Base-by-base conservation (phyloP, 768 basidiomycete genomes). In the Tylopilus felleus region DNA sequence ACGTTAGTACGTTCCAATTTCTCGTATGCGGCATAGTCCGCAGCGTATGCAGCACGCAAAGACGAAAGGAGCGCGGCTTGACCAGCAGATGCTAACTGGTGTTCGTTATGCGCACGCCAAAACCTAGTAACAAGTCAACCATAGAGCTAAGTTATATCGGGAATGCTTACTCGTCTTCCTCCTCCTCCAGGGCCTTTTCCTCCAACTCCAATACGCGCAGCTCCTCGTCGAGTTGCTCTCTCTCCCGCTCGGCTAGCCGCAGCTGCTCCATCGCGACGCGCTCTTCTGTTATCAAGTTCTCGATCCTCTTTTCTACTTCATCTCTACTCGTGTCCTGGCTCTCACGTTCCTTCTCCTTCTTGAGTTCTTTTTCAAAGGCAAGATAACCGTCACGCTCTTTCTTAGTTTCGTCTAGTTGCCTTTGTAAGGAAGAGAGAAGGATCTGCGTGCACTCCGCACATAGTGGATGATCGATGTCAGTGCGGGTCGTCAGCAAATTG, bases 361-460 rank as follows among this genome's bases (percentile, higher is more conserved):
- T 79, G 4, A 90, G 80, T 58, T 94, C 90, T 67, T 86, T 87
- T 70, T 96, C 93, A 65, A 95, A 98, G 0, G 91, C 90, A 57
- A 93, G 85, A 67, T 96, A 97, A 0, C 92, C 93, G 60, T 97
- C 94, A 54, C 93, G 76, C 66, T 97, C 93, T 66, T 86, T 89
- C 73, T 86, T 91, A 3, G 88, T 88, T 74, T 97, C 93, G 53
- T 96, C 93, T 16, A 96, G 77, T 65, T 93, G 86, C 43, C 80
- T 80, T 61, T 88, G 84, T 29, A 98, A 80, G 23, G 82, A 83
- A 1, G 76, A 76, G 28, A 95, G 80, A 31, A 98, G 73, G 45
- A 88, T 80, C 63, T 90, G 86, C 4, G 94, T 92, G 71, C 97
- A 99, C 64, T 98, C 96, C 0, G 88, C 84, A 69, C 97, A 99